These are phyloP conservation scores for Hydnum rufescens DNA, from an alignment of 768 basidiomycete genomes.

Conservation along the genomic window DNA sequence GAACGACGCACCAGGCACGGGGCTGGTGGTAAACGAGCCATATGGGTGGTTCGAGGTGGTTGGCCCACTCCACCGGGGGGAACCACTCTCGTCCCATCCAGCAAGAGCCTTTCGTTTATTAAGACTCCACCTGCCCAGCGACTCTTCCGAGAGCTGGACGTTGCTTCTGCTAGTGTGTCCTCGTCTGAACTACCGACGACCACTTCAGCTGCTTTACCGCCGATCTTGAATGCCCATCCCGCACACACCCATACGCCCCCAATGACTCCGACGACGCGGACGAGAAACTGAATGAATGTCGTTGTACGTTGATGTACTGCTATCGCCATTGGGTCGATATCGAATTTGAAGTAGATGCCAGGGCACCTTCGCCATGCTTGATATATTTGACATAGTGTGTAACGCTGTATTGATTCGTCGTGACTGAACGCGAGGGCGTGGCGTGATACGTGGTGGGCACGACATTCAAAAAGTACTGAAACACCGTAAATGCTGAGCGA, in stretches of 20 bases:
- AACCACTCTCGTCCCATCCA: neutral
- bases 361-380: conserved; percentile 64
- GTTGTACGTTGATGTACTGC: conserved; percentile 81
- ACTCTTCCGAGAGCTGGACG: neutral
- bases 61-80: neutral
- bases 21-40: too few relatives aligned
- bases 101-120: neutral
- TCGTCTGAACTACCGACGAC: conserved; percentile 27
- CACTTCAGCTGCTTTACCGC: conserved; percentile 44
- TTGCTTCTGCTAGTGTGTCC: conserved; percentile 37
- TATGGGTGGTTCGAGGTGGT: too few relatives aligned
- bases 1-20: neutral
- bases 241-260: conserved; percentile 81
- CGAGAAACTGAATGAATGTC: conserved; percentile 56
- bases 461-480: conserved; percentile 89
- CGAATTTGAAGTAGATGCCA: conserved; percentile 97
- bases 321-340: conserved; percentile 75
- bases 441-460: conserved; percentile 89
- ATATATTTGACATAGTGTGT: conserved; percentile 75
- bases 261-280: conserved; percentile 71
- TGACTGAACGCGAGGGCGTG: conserved; percentile 39
- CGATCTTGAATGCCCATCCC: conserved; percentile 45
- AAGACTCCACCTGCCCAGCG: neutral
- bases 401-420: conserved; percentile 81
- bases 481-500: conserved; percentile 57